Base-by-base conservation (phyloP, 2,329 filamentous ascomycete species). In the Claviceps sp. region DNA sequence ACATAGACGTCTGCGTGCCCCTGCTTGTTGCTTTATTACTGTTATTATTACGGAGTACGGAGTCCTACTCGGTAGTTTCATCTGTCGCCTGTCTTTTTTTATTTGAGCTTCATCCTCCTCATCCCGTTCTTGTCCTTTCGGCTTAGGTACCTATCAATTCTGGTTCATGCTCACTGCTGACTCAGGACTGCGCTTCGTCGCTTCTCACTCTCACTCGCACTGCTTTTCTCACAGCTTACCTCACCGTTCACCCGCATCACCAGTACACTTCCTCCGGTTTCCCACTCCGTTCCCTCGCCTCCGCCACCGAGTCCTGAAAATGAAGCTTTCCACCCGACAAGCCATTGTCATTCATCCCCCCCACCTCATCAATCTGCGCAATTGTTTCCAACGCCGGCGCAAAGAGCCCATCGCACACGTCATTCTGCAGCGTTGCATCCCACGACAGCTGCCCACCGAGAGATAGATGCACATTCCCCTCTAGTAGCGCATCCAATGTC, bases 331-430 rank as follows among this genome's bases (percentile, higher is more conserved):
- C 36, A 11, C 26, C 40, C 17, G 36, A 53, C 42, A 59, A 54
- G 0, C 53, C 56, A 26, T 64, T 64, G 37, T 60, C 50, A 38
- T 67, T 68, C 2, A 53, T 55, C 4, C 45, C 37, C 0, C 66
- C 66, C 13, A 67, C 54, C 0, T 52, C 40, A 50, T 68, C 64
- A 62, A 68, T 65, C n/a, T 58, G 53, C 1, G 55, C 50, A 11
- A 67, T 52, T 60, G 67, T 65, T 2, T 51, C 54, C 5, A 68
- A 38, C 0, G 61, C 63, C 2, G 62, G 60, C 13, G 56, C 53
- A 43, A 60, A 64, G 5, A 68, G 54, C 11, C 59, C 56, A 17
- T 57, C 55, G 17, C 66, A 57, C 0, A 59, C 47, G 2, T 58
- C 59, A 5, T 60, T 53, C 0, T 16, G 59, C 51, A 11, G 66